A percentile compares a stretch with the other conserved stretches of the same genome.
phyloP scores from a whole-genome alignment of 2,329 filamentous ascomycete species.

The Pseudopyricularia cyperi region DNA sequence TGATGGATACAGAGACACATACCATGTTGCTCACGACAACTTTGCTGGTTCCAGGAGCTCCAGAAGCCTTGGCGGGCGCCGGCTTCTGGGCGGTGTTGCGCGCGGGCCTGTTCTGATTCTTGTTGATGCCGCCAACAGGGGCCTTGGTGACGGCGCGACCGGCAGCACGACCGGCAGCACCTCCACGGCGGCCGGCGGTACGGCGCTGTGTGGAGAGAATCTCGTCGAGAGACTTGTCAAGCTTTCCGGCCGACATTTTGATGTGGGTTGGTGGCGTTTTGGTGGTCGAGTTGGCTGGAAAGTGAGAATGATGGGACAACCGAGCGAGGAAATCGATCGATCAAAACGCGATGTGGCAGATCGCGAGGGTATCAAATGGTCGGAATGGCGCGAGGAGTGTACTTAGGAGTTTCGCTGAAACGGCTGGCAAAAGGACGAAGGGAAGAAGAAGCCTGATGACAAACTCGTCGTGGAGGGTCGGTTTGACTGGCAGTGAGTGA shows the following conservation, averaged over 20 bases:
- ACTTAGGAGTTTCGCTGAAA: neutral
- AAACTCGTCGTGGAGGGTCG: neutral
- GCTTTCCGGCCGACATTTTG: constrained; percentile 74
- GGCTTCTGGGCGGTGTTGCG: constrained; percentile 48
- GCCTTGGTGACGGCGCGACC: constrained; percentile 46
- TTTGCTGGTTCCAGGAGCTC: constrained; percentile 67
- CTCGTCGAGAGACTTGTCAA: constrained; percentile 94
- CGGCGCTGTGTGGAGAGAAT: constrained; percentile 71
- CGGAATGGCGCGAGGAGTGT: neutral
- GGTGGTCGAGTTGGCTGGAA: neutral
- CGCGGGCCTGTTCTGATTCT: constrained; percentile 57
- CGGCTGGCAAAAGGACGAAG: neutral
- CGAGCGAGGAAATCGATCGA: neutral
- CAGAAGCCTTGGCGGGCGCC: constrained; percentile 49
- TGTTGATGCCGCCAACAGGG: constrained; percentile 65
- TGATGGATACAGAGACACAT: constrained; percentile 51
- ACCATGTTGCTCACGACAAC: constrained; percentile 98
- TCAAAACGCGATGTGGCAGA: neutral
- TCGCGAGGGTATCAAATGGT: neutral
- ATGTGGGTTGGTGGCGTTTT: constrained; percentile 8
- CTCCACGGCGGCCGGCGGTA: constrained; percentile 38
- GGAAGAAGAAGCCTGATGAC: neutral
- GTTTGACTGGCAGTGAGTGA: neutral
- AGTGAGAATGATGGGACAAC: neutral
- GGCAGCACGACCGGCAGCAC: constrained; percentile 34